Base-by-base conservation (phyloP, 2,329 filamentous ascomycete species). In the Penicillium corylophilum region DNA sequence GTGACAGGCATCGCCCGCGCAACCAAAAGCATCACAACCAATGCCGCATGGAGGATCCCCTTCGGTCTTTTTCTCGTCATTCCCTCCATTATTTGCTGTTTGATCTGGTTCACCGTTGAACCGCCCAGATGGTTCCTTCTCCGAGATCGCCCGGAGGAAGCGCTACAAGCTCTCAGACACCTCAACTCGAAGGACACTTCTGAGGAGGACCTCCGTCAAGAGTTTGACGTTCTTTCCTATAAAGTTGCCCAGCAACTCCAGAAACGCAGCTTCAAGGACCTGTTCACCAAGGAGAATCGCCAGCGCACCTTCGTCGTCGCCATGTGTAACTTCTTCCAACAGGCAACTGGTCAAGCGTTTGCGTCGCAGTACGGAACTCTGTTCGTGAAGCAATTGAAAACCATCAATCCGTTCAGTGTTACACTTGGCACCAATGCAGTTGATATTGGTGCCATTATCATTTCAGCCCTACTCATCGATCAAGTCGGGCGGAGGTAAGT, bases 41-140 rank as follows among this genome's bases (percentile, higher is more conserved):
- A 69, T 39, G 57, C 57, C 1, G 64, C 70, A 2, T 76, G 65
- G 61, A 53, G 61, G 38, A 66, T 65, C 26, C 64, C 63, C 2
- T 44, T 61, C 15, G 55, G 60, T 7, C 46, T 64, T 4, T 57
- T 64, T n/a, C 54, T 57, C 10, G 48, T 64, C 9, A 40, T 63
- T 7, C 63, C 63, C 7, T 51, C 28, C n/a, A 46, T 63, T 8
- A 49, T 65, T 5, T 44, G 63, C 2, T 45, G 40, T 12, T 40
- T 55, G 12, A 57, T 66, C 39, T 66, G 64, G 60, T 68, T 67
- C 40, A 64, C 68, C 1, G 63, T 68, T 13, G 61, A 71, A 46
- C 68, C 64, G 18, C 65, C 65, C 24, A 60, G 64, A 12, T 71
- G 64, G 65, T 54, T 65, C 22, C 55, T 68, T 33, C 57, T 66